Percentiles rank a stretch among this genome's conserved stretches.
These are phyloP conservation scores for Sequoia sempervirens DNA, from an alignment of 75 land plant species.

Conservation along the genomic window DNA sequence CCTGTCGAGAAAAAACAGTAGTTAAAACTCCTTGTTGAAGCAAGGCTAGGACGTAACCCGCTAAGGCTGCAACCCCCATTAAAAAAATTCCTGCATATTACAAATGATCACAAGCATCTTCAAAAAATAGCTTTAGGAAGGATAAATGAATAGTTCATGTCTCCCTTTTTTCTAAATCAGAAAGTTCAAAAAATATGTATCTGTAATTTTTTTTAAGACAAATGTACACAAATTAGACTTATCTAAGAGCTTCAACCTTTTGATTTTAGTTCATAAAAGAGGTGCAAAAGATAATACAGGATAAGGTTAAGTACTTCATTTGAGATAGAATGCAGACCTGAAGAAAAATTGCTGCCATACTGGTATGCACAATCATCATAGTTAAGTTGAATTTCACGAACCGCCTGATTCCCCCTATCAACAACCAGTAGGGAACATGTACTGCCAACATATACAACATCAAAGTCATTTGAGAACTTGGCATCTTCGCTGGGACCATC, in stretches of 20 bases:
- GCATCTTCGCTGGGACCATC: conserved; percentile 90
- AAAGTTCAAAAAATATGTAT: background rate
- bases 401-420: conserved; percentile 78
- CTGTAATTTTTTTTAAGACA: background rate
- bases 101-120: background rate
- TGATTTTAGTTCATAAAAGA: background rate
- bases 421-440: conserved; percentile 74
- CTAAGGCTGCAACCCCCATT: conserved; percentile 28
- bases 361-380: conserved; percentile 75
- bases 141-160: background rate
- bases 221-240: background rate
- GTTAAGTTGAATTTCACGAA: conserved; percentile 75
- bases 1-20: conserved; percentile 34
- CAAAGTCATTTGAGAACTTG: conserved; percentile 81
- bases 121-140: background rate
- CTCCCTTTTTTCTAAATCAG: background rate
- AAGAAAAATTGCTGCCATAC: conserved; percentile 54
- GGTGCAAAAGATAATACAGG: background rate
- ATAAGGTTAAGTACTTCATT: background rate
- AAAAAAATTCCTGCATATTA: conserved; percentile 11
- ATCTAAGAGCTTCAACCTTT: background rate
- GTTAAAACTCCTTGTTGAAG: conserved; percentile 48
- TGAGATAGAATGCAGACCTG: conserved; percentile 21
- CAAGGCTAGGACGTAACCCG: conserved; percentile 64
- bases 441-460: conserved; percentile 68